Evolutionary conservation across 2,329 filamentous ascomycete genomes (phyloP).

Genomic region (Apiospora saccharicola): DNA sequence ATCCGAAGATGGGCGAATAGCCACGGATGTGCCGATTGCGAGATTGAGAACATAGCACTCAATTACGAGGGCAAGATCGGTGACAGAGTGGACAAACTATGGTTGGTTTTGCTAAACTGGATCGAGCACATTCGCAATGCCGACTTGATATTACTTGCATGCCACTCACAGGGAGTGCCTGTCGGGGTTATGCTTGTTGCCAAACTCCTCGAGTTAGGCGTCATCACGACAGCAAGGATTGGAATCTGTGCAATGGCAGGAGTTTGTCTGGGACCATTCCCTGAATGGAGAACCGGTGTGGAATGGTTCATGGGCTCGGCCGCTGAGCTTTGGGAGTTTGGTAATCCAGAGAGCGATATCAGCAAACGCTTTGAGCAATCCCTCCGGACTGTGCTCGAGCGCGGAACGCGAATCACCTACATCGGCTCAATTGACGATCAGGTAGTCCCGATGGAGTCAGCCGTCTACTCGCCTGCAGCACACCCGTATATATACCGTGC

Average conservation of each 20-base stretch:
- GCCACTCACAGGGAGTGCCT: slow-evolving; percentile 94
- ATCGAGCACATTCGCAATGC: slow-evolving; percentile 87
- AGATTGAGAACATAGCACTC: slow-evolving; percentile 92
- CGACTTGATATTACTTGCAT: slow-evolving; percentile 90
- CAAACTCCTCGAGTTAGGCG: slow-evolving; percentile 89
- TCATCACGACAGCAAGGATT: slow-evolving; percentile 77
- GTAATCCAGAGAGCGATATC: slow-evolving; percentile 79
- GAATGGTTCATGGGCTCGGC: slow-evolving; percentile 87
- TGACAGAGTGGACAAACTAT: slow-evolving; percentile 89
- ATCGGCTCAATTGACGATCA: slow-evolving; percentile 97
- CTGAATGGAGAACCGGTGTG: slow-evolving; percentile 88
- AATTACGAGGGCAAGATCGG: slow-evolving; percentile 94
- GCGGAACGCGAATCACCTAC: slow-evolving; percentile 85
- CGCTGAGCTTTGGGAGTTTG: slow-evolving; percentile 95
- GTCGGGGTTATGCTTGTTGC: slow-evolving; percentile 92
- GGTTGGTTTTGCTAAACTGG: slow-evolving; percentile 95
- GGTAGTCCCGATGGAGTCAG: slow-evolving; percentile 92
- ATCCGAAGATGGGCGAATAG: slow-evolving; percentile 83
- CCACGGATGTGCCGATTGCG: slow-evolving; percentile 75
- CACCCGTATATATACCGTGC: slow-evolving; percentile 95
- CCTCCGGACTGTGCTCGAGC: slow-evolving; percentile 75
- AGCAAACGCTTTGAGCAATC: slow-evolving; percentile 82
- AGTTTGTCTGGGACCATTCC: slow-evolving; percentile 91
- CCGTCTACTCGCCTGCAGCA: slow-evolving; percentile 82
- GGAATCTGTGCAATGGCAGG: slow-evolving; percentile 91